Conservation (phyloP, 805 yeast genomes). For the Danielia oregonensis region DNA sequence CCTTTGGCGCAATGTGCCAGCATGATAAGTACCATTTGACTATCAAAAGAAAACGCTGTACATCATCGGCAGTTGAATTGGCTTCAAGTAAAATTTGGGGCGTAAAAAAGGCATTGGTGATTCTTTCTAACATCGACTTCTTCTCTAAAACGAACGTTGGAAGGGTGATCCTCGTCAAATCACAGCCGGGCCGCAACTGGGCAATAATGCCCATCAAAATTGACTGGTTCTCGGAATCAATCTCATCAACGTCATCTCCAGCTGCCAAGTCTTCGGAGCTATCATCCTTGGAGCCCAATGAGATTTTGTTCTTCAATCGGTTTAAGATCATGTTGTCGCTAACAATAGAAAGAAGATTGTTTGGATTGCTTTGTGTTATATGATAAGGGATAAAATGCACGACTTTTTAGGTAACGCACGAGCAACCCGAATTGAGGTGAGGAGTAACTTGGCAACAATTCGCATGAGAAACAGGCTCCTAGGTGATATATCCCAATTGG, state of each 20-base stretch:
- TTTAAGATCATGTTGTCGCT: constrained; percentile 5
- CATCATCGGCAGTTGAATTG: constrained; percentile 51
- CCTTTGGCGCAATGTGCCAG: constrained; percentile 98
- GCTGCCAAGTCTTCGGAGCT: constrained; percentile 1
- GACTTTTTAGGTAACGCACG: neutral
- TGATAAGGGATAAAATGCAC: neutral
- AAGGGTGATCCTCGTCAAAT: constrained; percentile 82
- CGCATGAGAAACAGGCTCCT: neutral
- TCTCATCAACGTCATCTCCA: constrained; percentile 72
- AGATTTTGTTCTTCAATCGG: constrained; percentile 4
- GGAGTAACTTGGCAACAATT: neutral
- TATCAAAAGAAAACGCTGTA: constrained; percentile 68
- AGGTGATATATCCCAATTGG: neutral
- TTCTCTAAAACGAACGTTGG: constrained; percentile 95
- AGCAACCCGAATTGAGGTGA: neutral
- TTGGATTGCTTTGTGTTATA: no score
- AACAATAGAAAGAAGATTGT: no score
- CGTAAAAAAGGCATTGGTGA: constrained; percentile 80
- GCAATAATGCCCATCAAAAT: constrained; percentile 84
- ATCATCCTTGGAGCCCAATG: neutral
- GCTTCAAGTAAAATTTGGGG: constrained; percentile 77
- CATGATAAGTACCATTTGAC: constrained; percentile 90
- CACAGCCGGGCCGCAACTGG: constrained; percentile 90
- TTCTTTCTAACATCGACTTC: constrained; percentile 93
- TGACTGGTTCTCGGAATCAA: constrained; percentile 85